Evolutionary conservation across 2,329 filamentous ascomycete genomes (phyloP).

Genomic region (Cladobotryum protrusum): DNA sequence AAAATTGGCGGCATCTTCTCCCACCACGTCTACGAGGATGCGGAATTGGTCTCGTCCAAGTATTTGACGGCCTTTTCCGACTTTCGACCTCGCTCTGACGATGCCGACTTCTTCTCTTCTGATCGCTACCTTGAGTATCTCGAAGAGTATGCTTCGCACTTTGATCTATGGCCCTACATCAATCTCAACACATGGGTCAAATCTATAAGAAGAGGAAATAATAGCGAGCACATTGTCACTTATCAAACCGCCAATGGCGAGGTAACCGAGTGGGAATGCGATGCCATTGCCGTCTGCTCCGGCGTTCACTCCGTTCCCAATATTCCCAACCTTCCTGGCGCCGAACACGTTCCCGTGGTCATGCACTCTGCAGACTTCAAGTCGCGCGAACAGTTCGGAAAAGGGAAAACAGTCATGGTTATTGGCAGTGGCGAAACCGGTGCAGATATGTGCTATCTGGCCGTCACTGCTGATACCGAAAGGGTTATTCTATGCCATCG

Average conservation of each 20-base stretch:
- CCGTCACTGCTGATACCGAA: constrained; percentile 33
- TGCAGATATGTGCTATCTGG: constrained; percentile 36
- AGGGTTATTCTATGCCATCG: constrained; percentile 35
- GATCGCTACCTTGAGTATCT: constrained; percentile 35
- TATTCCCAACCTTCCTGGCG: constrained; percentile 30
- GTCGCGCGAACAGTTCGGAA: constrained; percentile 31
- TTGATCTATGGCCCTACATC: constrained; percentile 32
- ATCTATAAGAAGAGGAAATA: constrained; percentile 17
- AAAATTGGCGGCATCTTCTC: constrained; percentile 38
- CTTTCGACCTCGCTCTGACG: constrained; percentile 30
- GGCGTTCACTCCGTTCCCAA: constrained; percentile 35
- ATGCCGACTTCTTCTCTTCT: constrained; percentile 36
- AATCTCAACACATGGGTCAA: constrained; percentile 25
- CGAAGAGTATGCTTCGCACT: constrained; percentile 31
- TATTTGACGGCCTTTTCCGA: constrained; percentile 41
- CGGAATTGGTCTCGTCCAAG: constrained; percentile 37
- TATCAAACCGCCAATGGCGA: constrained; percentile 12
- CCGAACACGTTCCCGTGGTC: constrained; percentile 28
- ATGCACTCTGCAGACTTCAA: constrained; percentile 39
- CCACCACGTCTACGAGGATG: constrained; percentile 36
- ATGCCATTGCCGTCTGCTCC: constrained; percentile 39
- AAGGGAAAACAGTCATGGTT: constrained; percentile 33
- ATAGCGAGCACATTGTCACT: constrained; percentile 20
- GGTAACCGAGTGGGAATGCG: constrained; percentile 28
- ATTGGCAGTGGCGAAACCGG: constrained; percentile 38